These are phyloP conservation scores for Suhomyces coccinellae DNA, from an alignment of 1,139 yeast genomes.

Conservation along the genomic window DNA sequence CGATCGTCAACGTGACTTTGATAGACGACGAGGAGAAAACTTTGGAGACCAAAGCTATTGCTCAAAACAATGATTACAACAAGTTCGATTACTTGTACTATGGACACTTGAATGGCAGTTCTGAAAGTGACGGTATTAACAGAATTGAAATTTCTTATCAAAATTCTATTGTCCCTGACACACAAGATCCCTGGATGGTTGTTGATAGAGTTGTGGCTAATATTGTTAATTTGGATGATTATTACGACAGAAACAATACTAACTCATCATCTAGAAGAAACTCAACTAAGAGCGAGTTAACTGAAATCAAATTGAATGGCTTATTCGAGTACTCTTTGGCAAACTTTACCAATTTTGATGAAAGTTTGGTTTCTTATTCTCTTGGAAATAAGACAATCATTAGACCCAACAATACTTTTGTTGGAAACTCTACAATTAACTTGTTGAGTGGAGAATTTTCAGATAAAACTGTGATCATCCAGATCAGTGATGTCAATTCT, in stretches of 20 bases:
- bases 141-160: conserved; percentile 48
- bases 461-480: conserved; percentile 41
- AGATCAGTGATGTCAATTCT: conserved; percentile 30
- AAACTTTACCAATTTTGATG: conserved; percentile 59
- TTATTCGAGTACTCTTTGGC: conserved; percentile 77
- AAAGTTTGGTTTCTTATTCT: conserved; percentile 27
- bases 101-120: conserved; percentile 62
- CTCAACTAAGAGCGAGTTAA: conserved; percentile 23
- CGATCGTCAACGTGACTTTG: conserved; percentile 76
- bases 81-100: conserved; percentile 78
- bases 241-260: conserved; percentile 31
- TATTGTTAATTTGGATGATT: conserved; percentile 51
- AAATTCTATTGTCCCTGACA: conserved; percentile 29
- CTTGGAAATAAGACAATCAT: conserved; percentile 31
- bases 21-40: conserved; percentile 47
- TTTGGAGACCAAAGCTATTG: conserved; percentile 49
- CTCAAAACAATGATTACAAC: conserved; percentile 75
- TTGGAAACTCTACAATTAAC: conserved; percentile 72
- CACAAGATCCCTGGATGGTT: conserved; percentile 53
- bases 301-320: conserved; percentile 55
- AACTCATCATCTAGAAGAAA: conserved; percentile 23
- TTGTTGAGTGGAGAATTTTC: conserved; percentile 54
- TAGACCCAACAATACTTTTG: conserved; percentile 38
- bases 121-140: conserved; percentile 45
- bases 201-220: conserved; percentile 69